Evolutionary conservation across 148 eudicot species (phyloP), one percentile per base, ranked within the genome.

Genomic region (Polygonum aviculare): DNA sequence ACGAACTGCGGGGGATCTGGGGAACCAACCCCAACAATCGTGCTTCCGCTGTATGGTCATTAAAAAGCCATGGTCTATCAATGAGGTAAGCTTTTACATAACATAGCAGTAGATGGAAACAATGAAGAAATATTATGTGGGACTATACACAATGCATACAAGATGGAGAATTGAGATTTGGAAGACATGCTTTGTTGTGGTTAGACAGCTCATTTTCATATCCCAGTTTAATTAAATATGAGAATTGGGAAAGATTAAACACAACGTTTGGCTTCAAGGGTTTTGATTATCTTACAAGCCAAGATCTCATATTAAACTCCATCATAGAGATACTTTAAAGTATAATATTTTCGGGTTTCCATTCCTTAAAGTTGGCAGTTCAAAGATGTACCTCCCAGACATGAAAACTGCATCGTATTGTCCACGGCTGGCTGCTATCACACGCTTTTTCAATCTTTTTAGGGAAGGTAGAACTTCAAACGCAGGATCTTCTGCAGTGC

Each of bases 401-500:
- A 94, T 94, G 78, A 94, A 94, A 81, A 94, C 97, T 39, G 98
- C 97, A 85, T 90, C 92, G 78, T 94, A 92, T 76, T 90, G 93
- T 69, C 98, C 98, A 74, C 93, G 93, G 55, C 98, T 88, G 57
- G 97, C 97, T 14, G 97, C 93, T 75, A 80, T 75, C 71, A 94
- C 76, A 7, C 96, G 97, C 69, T 92, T 93, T 65, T 88, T 93
- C 83, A 93, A 84, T 85, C 88, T 88, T 76, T 87, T 89, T 7
- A 94, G 85, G 79, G 96, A 89, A 78, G 98, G 98, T 50, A 94
- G 96, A 75, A 94, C 93, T 84, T 92, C 97, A 86, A 94, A 94
- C 69, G 98, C 98, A 80, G 98, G 97, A 54, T 83, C 78, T 82
- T 94, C 98, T 94, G 88, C 80, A 78, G 72, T 36, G 72, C 44